Conservation (phyloP, 495 filamentous ascomycete species). For the Margaritispora aquatica region DNA sequence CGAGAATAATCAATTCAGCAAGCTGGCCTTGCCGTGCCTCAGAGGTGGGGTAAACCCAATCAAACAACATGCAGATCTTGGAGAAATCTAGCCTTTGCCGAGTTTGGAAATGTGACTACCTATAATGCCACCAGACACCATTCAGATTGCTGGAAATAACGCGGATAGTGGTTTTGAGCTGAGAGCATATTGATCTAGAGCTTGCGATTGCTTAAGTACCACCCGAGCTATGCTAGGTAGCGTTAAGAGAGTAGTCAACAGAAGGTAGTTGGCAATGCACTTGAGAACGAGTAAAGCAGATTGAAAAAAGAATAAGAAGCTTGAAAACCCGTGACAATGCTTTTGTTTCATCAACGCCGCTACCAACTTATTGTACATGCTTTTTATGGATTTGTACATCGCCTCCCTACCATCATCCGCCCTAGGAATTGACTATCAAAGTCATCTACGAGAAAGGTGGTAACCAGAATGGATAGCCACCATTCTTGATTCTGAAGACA, state of each 20-base stretch:
- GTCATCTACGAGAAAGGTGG: constrained; percentile 67
- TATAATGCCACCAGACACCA: not conserved
- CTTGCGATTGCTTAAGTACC: no score
- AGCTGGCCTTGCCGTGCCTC: not conserved
- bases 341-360: not conserved
- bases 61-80: not conserved
- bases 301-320: no score
- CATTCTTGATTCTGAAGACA: constrained; percentile 91
- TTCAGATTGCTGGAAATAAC: not conserved
- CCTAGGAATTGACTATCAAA: not conserved
- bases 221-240: no score
- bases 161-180: not conserved
- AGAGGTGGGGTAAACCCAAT: not conserved
- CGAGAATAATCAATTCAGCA: not conserved
- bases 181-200: no score
- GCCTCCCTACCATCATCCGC: not conserved
- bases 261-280: no score
- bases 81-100: not conserved
- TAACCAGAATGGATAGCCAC: constrained; percentile 88
- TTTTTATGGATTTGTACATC: not conserved
- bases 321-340: no score
- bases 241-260: no score
- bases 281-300: no score
- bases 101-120: not conserved
- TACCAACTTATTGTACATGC: not conserved